Percentiles rank a stretch among this genome's conserved stretches.
Evolutionary conservation across 2,329 filamentous ascomycete species (phyloP).

Genomic region (Drechslera avenae): DNA sequence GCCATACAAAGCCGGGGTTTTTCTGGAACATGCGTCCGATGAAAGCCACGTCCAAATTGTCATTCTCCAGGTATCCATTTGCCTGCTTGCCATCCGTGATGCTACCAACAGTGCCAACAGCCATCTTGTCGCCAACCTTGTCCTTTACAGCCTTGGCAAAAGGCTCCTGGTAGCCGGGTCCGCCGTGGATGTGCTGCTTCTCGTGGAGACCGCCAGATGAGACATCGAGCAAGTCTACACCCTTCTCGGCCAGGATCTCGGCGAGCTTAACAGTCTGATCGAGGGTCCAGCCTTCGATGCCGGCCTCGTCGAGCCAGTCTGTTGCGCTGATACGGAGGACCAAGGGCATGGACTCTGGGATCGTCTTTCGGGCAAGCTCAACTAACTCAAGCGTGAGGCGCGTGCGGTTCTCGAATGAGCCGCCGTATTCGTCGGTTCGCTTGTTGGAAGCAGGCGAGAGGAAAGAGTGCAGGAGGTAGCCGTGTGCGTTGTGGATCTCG

Average conservation of each 20-base stretch:
- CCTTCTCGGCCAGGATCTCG: conserved; percentile 68
- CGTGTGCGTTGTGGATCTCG: conserved; percentile 81
- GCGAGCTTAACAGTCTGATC: conserved; percentile 69
- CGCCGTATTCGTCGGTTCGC: conserved; percentile 70
- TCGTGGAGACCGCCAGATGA: conserved; percentile 74
- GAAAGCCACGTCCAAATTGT: conserved; percentile 69
- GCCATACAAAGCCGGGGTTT: conserved; percentile 78
- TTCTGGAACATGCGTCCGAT: conserved; percentile 78
- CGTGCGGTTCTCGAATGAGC: conserved; percentile 72
- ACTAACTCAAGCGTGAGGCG: conserved; percentile 71
- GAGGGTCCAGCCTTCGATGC: conserved; percentile 67
- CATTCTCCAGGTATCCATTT: conserved; percentile 38
- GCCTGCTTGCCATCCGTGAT: conserved; percentile 74
- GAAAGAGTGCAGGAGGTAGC: conserved; percentile 75
- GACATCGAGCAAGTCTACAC: conserved; percentile 84
- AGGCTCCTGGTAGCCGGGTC: conserved; percentile 74
- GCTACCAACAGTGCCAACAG: conserved; percentile 75
- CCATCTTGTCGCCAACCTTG: conserved; percentile 71
- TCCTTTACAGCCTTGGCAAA: conserved; percentile 74
- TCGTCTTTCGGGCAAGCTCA: conserved; percentile 64
- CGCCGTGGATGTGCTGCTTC: conserved; percentile 63
- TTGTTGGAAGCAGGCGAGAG: conserved; percentile 72
- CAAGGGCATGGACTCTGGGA: conserved; percentile 71
- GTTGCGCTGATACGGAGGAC: conserved; percentile 75
- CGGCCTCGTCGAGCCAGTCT: conserved; percentile 73